A percentile compares a stretch with the other conserved stretches of the same genome.
These are phyloP conservation scores for Glonium stellatum DNA, from an alignment of 495 filamentous ascomycete genomes.

Conservation along the genomic window DNA sequence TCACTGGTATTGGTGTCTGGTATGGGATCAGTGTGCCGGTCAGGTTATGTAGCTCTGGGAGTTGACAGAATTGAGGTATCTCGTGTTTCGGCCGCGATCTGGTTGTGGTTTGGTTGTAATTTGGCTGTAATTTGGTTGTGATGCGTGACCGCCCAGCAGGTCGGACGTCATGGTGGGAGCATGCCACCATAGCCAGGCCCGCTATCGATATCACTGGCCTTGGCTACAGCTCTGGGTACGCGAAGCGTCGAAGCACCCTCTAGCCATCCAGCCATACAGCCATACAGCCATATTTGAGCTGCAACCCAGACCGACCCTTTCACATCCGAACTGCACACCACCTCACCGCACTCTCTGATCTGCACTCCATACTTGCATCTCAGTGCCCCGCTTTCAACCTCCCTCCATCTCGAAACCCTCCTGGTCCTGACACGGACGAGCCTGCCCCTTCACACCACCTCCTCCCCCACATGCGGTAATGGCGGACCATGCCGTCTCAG, in stretches of 20 bases:
- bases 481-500: slow-evolving; percentile 9
- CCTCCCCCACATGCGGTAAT: slow-evolving; percentile 1
- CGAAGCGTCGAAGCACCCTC: background rate
- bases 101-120: too few species aligned
- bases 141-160: too few species aligned
- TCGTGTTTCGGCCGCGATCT: too few species aligned
- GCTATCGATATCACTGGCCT: too few species aligned
- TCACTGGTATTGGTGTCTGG: too few species aligned
- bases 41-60: too few species aligned
- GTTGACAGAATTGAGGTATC: too few species aligned
- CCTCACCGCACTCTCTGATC: background rate
- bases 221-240: too few species aligned
- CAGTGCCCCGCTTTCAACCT: background rate
- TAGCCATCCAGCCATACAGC: background rate
- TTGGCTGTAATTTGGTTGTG: too few species aligned
- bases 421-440: background rate
- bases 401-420: background rate
- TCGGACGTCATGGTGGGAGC: too few species aligned
- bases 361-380: background rate
- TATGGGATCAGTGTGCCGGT: too few species aligned
- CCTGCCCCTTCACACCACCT: slow-evolving; percentile 8
- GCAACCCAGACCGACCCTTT: background rate
- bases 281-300: background rate
- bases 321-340: background rate
- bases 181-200: too few species aligned